Base-by-base conservation (phyloP, 805 yeast genomes). In the Teunomyces barrocoloradensis region DNA sequence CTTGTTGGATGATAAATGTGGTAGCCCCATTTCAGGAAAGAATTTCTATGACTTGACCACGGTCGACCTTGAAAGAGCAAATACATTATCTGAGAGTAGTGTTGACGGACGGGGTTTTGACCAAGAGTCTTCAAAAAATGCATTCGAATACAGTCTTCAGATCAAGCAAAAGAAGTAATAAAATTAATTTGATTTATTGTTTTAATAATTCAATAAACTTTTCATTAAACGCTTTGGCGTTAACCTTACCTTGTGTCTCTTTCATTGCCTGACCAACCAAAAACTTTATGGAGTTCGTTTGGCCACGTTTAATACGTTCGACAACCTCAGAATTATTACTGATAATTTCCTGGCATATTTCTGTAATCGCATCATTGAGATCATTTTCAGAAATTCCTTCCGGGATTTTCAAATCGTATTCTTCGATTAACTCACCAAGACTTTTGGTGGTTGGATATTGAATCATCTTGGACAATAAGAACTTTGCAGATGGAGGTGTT, bases 191-290 rank as follows among this genome's bases (percentile, higher is more conserved):
- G 3, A 6, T 36, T 28, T 9, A 12, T 23, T 32, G 30, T 12
- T 52, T 36, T 13, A 65, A 47, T 17, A 67, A 45, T 23, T 54
- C 50, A 9, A 53, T 51, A 34, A 72, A 68, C 43, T 56, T 64
- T 21, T 46, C 44, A 17, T 60, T 62, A 29, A 58, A 68, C 53
- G 28, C 53, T 41, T 52, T 63, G 11, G 77, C 75, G 52, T 53
- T 64, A 23, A 78, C 69, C 49, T 69, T 77, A 3, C 97, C 97
- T 54, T 83, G 86, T 1, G 89, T 79, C 46, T 75, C 69, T 57
- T 82, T 81, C 96, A 94, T 89, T 15, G 89, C 95, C 59, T 80
- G 80, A 0, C 97, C 98, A 3, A 94, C 77, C 47, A 94, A 70
- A 57, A 73, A 88, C 57, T 89, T 87, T n/a, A 92, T 57, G 10